Evolutionary conservation across 192 early-diverging fungal species (phyloP).

Genomic region (Coemansia sp.): DNA sequence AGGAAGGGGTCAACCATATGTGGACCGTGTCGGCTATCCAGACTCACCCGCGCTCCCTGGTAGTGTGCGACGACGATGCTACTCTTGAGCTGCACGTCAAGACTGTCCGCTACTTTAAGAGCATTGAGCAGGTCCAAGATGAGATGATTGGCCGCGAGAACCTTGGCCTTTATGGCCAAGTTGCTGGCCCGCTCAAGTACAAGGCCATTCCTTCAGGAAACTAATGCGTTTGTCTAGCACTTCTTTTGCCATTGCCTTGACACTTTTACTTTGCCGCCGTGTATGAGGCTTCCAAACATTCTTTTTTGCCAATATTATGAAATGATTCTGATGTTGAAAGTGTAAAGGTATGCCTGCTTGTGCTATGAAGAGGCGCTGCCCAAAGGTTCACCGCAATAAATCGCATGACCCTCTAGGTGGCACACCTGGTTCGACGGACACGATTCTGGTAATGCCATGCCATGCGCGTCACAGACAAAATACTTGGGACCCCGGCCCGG

Average conservation of each 20-base stretch:
- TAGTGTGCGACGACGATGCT: constrained; percentile 88
- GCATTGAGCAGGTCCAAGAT: constrained; percentile 80
- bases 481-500: constrained; percentile 26
- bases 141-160: constrained; percentile 72
- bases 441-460: constrained; percentile 28
- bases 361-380: neutral
- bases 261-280: neutral
- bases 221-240: neutral
- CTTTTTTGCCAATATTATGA: neutral
- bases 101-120: constrained; percentile 88
- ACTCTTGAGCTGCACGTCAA: constrained; percentile 86
- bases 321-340: neutral
- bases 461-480: constrained; percentile 43
- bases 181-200: constrained; percentile 52
- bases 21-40: constrained; percentile 86
- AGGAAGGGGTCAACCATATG: constrained; percentile 86
- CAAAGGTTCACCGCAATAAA: constrained; percentile 30
- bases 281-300: neutral
- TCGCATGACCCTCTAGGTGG: constrained; percentile 30
- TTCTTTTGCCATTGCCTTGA: neutral
- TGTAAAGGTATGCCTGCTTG: neutral
- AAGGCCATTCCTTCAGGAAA: constrained; percentile 45
- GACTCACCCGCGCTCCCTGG: constrained; percentile 73
- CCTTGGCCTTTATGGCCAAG: constrained; percentile 68
- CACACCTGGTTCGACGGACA: constrained; percentile 35